These are phyloP conservation scores for Alternaria brassicicola DNA, from an alignment of 2,329 filamentous ascomycete species.

Conservation along the genomic window DNA sequence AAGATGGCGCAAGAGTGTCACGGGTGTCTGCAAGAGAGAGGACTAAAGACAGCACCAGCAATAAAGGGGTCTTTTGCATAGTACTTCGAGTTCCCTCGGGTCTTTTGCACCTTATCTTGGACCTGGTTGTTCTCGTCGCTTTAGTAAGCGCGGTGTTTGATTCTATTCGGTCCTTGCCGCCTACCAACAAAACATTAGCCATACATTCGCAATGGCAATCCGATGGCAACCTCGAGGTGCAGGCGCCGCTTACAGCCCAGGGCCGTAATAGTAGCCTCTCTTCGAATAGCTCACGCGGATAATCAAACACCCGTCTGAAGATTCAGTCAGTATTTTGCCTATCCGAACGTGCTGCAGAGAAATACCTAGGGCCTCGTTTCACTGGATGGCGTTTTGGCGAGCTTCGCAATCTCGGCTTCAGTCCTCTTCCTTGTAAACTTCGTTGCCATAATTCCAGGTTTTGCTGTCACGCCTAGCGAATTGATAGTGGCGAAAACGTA, in stretches of 20 bases:
- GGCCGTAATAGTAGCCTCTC: not conserved
- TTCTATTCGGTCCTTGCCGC: not conserved
- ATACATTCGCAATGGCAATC: not conserved
- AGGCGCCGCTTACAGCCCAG: not conserved
- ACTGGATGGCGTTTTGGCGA: conserved; percentile 24
- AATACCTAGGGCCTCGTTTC: conserved; percentile 9
- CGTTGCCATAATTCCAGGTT: not conserved
- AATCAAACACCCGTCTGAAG: not conserved
- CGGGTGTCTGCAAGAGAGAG: not conserved
- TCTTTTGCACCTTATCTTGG: not conserved
- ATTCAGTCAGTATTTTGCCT: not conserved
- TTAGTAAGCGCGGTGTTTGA: not conserved
- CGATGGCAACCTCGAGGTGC: not conserved
- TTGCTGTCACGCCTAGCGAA: not conserved
- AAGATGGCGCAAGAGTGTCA: not conserved
- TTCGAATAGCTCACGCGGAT: not conserved
- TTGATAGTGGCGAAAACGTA: too few species aligned
- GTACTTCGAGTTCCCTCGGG: not conserved
- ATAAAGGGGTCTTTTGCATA: not conserved
- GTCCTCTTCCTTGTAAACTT: conserved; percentile 8
- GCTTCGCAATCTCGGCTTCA: conserved; percentile 13
- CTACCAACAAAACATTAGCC: not conserved
- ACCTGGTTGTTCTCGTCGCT: not conserved
- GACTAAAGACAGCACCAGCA: not conserved
- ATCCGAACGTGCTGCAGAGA: not conserved